Evolutionary conservation across 768 basidiomycete genomes (phyloP).

Genomic region (Dacryopinax spathularia): DNA sequence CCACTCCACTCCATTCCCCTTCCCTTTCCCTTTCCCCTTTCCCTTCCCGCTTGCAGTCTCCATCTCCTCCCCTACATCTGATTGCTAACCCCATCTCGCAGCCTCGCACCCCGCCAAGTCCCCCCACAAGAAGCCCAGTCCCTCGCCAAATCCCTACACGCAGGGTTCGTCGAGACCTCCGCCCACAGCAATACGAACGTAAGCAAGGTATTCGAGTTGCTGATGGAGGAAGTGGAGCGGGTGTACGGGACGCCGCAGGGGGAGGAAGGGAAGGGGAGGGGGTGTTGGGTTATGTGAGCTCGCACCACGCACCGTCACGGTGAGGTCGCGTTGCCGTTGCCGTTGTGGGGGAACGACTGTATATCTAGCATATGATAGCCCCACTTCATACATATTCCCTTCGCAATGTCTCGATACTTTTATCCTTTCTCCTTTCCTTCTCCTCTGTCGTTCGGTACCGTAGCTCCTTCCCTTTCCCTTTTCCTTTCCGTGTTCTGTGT

Average conservation of each 20-base stretch:
- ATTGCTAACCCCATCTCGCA: constrained; percentile 17
- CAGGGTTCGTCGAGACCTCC: constrained; percentile 78
- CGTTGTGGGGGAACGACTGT: too few species aligned
- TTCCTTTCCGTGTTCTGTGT: background rate
- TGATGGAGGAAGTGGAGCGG: constrained; percentile 62
- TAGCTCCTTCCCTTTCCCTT: background rate
- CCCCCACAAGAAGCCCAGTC: constrained; percentile 55
- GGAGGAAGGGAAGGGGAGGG: background rate
- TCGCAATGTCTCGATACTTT: background rate
- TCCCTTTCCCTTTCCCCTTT: background rate
- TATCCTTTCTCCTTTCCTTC: background rate
- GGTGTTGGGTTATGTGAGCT: background rate
- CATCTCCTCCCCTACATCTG: constrained; percentile 13
- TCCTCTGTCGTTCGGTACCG: background rate
- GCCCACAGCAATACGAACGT: constrained; percentile 79
- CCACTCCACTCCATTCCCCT: too few species aligned
- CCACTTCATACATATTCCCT: background rate
- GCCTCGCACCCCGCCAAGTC: constrained; percentile 43
- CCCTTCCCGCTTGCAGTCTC: constrained; percentile 2
- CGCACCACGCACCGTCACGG: background rate
- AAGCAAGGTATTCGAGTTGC: constrained; percentile 70
- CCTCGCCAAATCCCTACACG: constrained; percentile 54
- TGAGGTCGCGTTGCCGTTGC: background rate
- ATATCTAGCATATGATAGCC: background rate
- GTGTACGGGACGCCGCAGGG: background rate